Conservation (phyloP, 2,329 filamentous ascomycete species). For the Hymenoscyphus infarciens region DNA sequence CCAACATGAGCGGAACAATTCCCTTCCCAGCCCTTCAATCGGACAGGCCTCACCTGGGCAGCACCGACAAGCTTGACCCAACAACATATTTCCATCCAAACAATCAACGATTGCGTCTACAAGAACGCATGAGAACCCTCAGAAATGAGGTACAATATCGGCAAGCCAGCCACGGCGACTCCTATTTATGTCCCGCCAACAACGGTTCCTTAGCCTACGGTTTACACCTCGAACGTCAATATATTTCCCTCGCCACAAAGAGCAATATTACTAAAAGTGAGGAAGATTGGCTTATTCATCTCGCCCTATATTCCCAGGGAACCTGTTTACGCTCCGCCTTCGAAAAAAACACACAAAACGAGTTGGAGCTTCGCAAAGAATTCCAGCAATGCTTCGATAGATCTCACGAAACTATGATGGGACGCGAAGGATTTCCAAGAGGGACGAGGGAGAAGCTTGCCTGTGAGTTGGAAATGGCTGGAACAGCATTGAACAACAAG, state of each 20-base stretch:
- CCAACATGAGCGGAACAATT: background rate
- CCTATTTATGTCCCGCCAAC: background rate
- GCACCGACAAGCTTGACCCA: background rate
- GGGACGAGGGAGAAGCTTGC: background rate
- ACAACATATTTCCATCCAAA: background rate
- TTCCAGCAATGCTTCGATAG: background rate
- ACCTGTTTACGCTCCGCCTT: background rate
- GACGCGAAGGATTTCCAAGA: background rate
- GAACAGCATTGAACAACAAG: background rate
- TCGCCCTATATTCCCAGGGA: background rate
- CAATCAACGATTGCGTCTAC: background rate
- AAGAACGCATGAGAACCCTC: background rate
- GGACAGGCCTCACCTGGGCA: background rate
- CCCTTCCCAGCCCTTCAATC: background rate
- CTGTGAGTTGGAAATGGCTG: background rate
- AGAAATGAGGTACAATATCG: background rate
- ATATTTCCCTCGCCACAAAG: background rate
- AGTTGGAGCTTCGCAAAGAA: background rate
- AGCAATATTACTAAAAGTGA: background rate
- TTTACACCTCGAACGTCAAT: background rate
- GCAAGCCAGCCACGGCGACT: background rate
- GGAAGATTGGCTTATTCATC: background rate
- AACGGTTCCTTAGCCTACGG: conserved; percentile 2
- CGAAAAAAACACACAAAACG: background rate
- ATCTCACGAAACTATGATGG: background rate